Evolutionary conservation across 192 early-diverging fungal species (phyloP).

Genomic region (Gaertneriomyces sp.): DNA sequence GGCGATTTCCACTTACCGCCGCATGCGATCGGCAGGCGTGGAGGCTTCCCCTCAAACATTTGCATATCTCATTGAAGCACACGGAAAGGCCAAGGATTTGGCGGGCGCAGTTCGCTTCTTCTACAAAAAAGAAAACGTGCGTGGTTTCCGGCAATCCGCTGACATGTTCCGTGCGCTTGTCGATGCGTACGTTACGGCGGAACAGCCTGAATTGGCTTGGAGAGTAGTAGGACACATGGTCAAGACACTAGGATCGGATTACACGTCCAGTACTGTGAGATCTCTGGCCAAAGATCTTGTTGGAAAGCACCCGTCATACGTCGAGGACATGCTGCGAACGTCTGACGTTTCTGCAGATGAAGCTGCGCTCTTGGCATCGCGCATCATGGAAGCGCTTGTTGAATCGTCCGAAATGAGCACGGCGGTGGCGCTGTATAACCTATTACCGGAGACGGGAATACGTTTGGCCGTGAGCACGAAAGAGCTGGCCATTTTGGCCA

Average conservation of each 20-base stretch:
- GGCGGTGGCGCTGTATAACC: slow-evolving; percentile 8
- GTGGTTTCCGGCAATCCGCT: slow-evolving; percentile 10
- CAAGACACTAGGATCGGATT: background rate
- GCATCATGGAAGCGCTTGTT: slow-evolving; percentile 3
- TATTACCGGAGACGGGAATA: background rate
- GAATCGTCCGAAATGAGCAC: background rate
- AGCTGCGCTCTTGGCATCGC: background rate
- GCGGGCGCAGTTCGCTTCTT: slow-evolving; percentile 22
- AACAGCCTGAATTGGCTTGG: slow-evolving; percentile 26
- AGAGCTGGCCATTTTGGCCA: background rate
- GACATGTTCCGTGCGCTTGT: slow-evolving; percentile 26
- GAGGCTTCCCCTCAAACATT: slow-evolving; percentile 15
- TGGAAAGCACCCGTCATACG: slow-evolving; percentile 12
- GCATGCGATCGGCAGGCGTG: slow-evolving; percentile 27
- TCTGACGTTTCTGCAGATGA: slow-evolving; percentile 5
- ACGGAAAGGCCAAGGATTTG: slow-evolving; percentile 19
- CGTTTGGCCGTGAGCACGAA: background rate
- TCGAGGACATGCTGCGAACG: slow-evolving; percentile 4
- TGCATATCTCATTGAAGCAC: slow-evolving; percentile 14
- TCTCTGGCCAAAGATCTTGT: slow-evolving; percentile 14
- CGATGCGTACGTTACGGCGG: slow-evolving; percentile 15
- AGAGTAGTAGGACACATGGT: slow-evolving; percentile 12
- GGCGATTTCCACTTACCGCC: slow-evolving; percentile 11
- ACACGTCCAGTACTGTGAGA: background rate
- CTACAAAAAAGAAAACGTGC: slow-evolving; percentile 31